A percentile compares a stretch with the other conserved stretches of the same genome.
Conservation (phyloP, 768 basidiomycete species). For the Amanita pallidorosea region DNA sequence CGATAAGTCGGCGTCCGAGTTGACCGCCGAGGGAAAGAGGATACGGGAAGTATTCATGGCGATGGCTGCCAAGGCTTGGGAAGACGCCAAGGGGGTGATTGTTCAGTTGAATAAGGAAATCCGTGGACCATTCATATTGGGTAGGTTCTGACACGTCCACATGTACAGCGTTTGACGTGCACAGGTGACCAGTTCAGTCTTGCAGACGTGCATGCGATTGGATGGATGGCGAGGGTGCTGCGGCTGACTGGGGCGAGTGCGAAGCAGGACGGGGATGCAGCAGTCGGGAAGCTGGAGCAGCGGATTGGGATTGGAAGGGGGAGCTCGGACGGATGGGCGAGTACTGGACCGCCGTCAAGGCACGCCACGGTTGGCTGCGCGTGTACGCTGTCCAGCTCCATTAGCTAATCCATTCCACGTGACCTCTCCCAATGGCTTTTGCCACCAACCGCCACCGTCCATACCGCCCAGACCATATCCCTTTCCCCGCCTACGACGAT, state of each 20-base stretch:
- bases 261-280: conserved; percentile 39
- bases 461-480: conserved; percentile 1
- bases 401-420: conserved; percentile 13
- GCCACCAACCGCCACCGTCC: not conserved
- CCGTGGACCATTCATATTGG: conserved; percentile 53
- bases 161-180: not conserved
- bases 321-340: conserved; percentile 23
- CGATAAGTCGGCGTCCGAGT: conserved; percentile 24
- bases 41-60: conserved; percentile 40
- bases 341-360: conserved; percentile 64
- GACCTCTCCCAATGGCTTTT: not conserved
- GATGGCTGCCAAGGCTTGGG: conserved; percentile 43
- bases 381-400: conserved; percentile 43
- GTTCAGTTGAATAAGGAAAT: conserved; percentile 43
- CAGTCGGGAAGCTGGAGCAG: conserved; percentile 39
- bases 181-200: conserved; percentile 76
- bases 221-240: conserved; percentile 60
- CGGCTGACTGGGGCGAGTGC: conserved; percentile 42
- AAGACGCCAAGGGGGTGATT: conserved; percentile 33
- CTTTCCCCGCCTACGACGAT: conserved; percentile 8
- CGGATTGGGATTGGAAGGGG: conserved; percentile 34
- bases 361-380: conserved; percentile 62
- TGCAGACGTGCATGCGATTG: conserved; percentile 71
- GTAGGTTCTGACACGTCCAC: conserved; percentile 18
- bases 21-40: conserved; percentile 27